A percentile compares a stretch with the other conserved stretches of the same genome.
phyloP scores from a whole-genome alignment of 2,329 filamentous ascomycete genomes.

The Diaporthe caulivora region DNA sequence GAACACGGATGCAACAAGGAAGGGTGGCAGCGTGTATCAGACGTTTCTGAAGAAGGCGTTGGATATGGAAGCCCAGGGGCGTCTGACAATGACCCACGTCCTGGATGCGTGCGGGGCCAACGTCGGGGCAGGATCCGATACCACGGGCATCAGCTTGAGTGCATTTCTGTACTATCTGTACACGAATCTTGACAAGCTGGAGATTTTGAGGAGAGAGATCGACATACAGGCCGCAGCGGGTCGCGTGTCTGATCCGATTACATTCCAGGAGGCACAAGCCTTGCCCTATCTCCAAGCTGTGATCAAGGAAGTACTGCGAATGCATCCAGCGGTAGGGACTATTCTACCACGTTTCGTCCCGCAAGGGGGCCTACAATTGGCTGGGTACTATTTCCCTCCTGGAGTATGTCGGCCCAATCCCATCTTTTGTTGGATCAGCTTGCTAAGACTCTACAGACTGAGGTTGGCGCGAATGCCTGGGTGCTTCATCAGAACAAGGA shows the following conservation, averaged over 20 bases:
- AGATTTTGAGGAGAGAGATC: background rate
- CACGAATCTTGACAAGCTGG: background rate
- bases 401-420: background rate
- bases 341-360: background rate
- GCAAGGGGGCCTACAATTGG: background rate
- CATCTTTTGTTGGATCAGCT: background rate
- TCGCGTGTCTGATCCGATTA: background rate
- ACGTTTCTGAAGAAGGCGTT: conserved; percentile 5
- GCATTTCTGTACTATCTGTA: background rate
- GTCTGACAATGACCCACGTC: background rate
- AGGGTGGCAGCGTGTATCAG: background rate
- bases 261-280: background rate
- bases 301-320: background rate
- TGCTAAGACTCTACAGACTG: background rate
- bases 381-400: background rate
- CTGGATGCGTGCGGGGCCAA: background rate
- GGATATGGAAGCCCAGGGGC: conserved; percentile 5
- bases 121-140: background rate
- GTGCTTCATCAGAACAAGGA: conserved; percentile 68
- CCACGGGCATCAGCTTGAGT: background rate
- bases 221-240: background rate
- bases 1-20: background rate
- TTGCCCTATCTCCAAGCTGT: background rate
- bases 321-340: background rate
- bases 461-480: conserved; percentile 70